Base-by-base conservation (phyloP, 2,329 filamentous ascomycete species). In the Scolecobasidium constrictum region DNA sequence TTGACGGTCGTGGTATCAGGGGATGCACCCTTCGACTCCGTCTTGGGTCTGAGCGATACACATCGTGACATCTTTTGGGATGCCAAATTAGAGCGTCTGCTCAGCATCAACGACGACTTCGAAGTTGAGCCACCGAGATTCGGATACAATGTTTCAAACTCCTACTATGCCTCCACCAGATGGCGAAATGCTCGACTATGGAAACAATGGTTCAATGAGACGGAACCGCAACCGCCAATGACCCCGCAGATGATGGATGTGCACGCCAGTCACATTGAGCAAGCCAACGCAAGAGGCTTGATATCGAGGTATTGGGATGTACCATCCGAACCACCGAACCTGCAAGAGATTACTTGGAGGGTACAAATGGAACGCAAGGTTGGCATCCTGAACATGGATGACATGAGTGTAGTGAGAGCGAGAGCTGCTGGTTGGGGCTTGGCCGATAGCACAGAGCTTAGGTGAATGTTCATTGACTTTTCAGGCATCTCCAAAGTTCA, bases 81-180 rank as follows among this genome's bases (percentile, higher is more conserved):
- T 49, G 70, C 71, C 0, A 71, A 70, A 2, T 59, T 64, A 3
- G 53, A 54, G 5, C 9, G 5, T 38, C 36, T 38, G 12, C 12
- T 18, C 19, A 22, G 21, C 15, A 19, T 9, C 19, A 19, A 9
- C 26, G 26, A 31, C 26, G 26, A n/a, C n/a, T 7, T 9, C 9
- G 26, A 31, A 31, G 34, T 7, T 7, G 34, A 7, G 9, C 9
- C 11, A n/a, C 34, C 13, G 34, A n/a, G n/a, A n/a, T 36, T 31
- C 20, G 9, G 21, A 23, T 41, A 41, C 38, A 35, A 35, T 16
- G 6, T 22, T 5, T 35, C 20, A 16, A 85, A 82, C 56, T 81
- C 77, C 3, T 79, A 77, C 59, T 85, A 83, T 56, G 77, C 80
- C 15, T 78, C 73, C 37, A 68, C 70, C 3, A 69, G 72, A 13